Evolutionary conservation across 2,329 filamentous ascomycete genomes (phyloP), one percentile per base, ranked within the genome.

Genomic region (Sporothrix inflata): DNA sequence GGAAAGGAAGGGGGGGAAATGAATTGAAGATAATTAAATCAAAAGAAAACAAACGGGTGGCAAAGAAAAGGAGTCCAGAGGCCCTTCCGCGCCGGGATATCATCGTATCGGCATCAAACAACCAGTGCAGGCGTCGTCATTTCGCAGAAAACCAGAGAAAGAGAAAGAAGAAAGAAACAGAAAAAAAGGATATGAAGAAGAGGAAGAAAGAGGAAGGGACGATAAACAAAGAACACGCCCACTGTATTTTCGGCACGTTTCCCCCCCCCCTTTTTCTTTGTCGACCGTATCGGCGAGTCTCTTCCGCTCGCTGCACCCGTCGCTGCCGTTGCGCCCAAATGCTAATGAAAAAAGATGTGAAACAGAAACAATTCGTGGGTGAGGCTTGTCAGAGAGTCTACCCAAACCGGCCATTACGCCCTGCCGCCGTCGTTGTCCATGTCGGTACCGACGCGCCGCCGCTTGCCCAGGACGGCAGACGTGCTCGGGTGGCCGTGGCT

Each of bases 401-500:
- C 24, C 9, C 24, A 47, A 21, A 47, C 21, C 4, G 7, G 34
- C 12, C 27, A 1, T 21, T 49, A 69, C 8, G 27, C 19, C 45
- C 24, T 45, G 40, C n/a, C 42, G 11, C n/a, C 19, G 21, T 12
- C 24, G 6, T 61, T 40, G 49, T 27, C 60, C 47, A 6, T 16
- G 38, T 65, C 38, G 38, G 60, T 27, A 45, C 21, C 60, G 21
- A 65, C 40, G 1, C 71, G 53, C 34, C 14, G 71, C 57, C 70
- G 61, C 63, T 71, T 71, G 63, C 42, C 60, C 21, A 45, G 69
- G n/a, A 38, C 11, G 3, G 30, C 57, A 6, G 69, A 6, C n/a
- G 38, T 45, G 60, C 60, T 12, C 21, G 45, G 60, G 12, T 65
- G 40, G 3, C 60, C 60, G 12, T 45, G 38, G 12, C 38, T 45